Evolutionary conservation across 495 filamentous ascomycete genomes (phyloP), one percentile per base, ranked within the genome.

Genomic region (Delitschia confertaspora): DNA sequence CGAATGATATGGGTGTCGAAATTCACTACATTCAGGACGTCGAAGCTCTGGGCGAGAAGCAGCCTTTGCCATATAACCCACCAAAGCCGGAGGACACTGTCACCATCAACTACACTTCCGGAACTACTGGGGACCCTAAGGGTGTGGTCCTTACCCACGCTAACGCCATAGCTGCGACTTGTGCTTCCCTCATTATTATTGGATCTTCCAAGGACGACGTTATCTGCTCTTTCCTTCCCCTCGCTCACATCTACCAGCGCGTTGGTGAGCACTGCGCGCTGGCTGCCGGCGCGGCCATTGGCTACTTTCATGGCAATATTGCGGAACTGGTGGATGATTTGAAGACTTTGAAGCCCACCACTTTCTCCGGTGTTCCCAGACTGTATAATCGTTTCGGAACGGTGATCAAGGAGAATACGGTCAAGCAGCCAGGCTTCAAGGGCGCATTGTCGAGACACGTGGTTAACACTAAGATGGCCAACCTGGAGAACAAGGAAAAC

Each of bases 81-180:
- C 89, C 91, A 6, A 65, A 64, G 22, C 75, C 83, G 0, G 73
- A 81, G 2, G 88, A 95, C 57, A 72, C 83, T 55, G 71, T 93
- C 42, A 96, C 91, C 23, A 88, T 98, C 66, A 98, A 96, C 68
- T 98, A 98, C 67, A 98, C 91, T 7, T 93, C 85, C 9, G 91
- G 91, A 13, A 98, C 91, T 7, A 98, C 91, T 0, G 93, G 91
- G 5, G 74, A 83, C 49, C 91, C 91, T 4, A 98, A 98, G 67
- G 91, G 91, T 43, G 91, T 96, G 4, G 69, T 89, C 24, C 65
- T 96, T 48, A 87, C 83, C 3, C 93, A 98, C 57, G 66, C 69
- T 50, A 85, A 81, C 59, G 85, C 87, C 20, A 75, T 93, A 3
- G 78, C 86, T 1, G 86, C 79, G 16, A 70, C 82, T 29, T 69